Base-by-base conservation (phyloP, 495 filamentous ascomycete genomes). In the Ascodesmis nigricans region DNA sequence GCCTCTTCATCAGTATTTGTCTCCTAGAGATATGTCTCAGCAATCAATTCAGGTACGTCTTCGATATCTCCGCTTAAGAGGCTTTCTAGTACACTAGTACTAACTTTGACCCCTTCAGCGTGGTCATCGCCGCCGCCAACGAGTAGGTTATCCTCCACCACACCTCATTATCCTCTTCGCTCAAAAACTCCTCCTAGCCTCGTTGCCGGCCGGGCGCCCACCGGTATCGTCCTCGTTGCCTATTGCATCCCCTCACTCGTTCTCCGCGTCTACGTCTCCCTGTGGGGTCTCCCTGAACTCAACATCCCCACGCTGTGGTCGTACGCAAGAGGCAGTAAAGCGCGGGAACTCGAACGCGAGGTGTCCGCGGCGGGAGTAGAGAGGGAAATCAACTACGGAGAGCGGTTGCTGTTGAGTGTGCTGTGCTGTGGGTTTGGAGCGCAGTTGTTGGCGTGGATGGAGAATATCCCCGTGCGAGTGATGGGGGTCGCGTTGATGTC, bases 161-260 rank as follows among this genome's bases (percentile, higher is more conserved):
- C 3, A 29, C 19, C 7, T 10, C n/a, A 10, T 3, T 3, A 2
- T 14, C 3, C 1, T 17, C 3, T 3, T 14, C 9, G 29, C 15
- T 14, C 6, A 16, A n/a, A 11, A 31, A 31, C 29, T 14, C 2
- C 15, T 11, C 29, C 5, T 21, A 43, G 36, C 21, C 28, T 45
- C 9, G 42, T 40, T 3, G 38, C 20, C 23, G 36, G 37, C 13
- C 22, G 28, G 13, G 43, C 38, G 3, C 45, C 41, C 6, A 37
- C 32, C 7, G 39, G 45, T 3, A 21, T 40, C n/a, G 23, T 40
- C 14, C 39, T 46, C 9, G 42, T 40, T 21, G 36, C 29, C n/a
- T 45, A 48, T 22, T 42, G 37, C 3, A 31, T 46, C n/a, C 43
- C 39, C 9, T 46, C 39, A 0, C 23, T 43, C 1, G 28, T 46